phyloP scores from a whole-genome alignment of 2,329 filamentous ascomycete genomes.

The Botrytis medusae region DNA sequence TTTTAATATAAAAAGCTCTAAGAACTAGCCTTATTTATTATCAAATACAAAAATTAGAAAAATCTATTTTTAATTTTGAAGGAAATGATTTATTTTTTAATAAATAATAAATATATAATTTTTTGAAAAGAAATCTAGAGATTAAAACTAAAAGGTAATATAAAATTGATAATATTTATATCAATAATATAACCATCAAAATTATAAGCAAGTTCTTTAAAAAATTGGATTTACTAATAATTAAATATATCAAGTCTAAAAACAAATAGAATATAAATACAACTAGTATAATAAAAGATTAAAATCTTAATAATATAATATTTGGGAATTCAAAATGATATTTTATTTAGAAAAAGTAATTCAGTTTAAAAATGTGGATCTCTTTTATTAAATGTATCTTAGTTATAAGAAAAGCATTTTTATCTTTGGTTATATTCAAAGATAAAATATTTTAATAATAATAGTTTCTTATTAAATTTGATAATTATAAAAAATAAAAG shows the following conservation, averaged over 20 bases:
- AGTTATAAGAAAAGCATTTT: not conserved
- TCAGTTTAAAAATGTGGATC: conserved; percentile 18
- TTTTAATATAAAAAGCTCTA: conserved; percentile 20
- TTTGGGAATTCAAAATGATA: conserved; percentile 9
- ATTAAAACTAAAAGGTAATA: conserved; percentile 22
- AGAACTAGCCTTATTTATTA: conserved; percentile 6
- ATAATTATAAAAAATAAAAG: conserved; percentile 13
- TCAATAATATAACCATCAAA: conserved; percentile 21
- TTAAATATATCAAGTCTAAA: conserved; percentile 17
- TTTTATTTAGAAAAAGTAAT: conserved; percentile 22
- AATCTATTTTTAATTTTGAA: not conserved
- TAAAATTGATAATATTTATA: conserved; percentile 18
- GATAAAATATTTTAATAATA: conserved; percentile 19
- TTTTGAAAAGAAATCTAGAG: conserved; percentile 19
- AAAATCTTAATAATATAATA: conserved; percentile 17
- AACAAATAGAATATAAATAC: conserved; percentile 23
- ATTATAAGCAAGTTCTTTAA: conserved; percentile 20
- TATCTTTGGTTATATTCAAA: conserved; percentile 22
- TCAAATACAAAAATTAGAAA: not conserved
- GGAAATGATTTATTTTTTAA: conserved; percentile 2
- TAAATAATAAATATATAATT: conserved; percentile 16
- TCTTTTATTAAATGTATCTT: conserved; percentile 25
- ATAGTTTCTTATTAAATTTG: conserved; percentile 15
- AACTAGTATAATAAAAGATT: conserved; percentile 21
- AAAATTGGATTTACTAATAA: conserved; percentile 17